Conservation (phyloP, 2,329 filamentous ascomycete species). For the Capronia americana region DNA sequence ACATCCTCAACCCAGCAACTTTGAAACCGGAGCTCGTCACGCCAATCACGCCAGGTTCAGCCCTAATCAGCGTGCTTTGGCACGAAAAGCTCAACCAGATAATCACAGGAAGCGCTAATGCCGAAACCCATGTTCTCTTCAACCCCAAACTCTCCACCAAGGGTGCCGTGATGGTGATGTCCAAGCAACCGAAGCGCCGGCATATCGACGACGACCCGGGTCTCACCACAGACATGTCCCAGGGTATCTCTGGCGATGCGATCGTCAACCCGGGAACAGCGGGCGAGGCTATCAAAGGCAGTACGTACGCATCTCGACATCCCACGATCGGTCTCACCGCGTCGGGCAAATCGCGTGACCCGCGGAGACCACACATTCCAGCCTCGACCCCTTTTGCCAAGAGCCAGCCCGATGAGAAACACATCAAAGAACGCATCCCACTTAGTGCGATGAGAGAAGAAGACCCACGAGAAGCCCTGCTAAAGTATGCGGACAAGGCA, state of each 20-base stretch:
- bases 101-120: constrained; percentile 88
- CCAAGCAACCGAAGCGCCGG: constrained; percentile 88
- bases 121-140: constrained; percentile 88
- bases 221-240: constrained; percentile 77
- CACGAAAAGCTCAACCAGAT: constrained; percentile 96
- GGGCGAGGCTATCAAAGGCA: constrained; percentile 52
- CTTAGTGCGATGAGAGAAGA: constrained; percentile 94
- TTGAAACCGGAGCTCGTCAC: constrained; percentile 83
- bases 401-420: constrained; percentile 84
- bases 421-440: constrained; percentile 86
- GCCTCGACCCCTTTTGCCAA: constrained; percentile 88
- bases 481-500: constrained; percentile 94
- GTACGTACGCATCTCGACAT: constrained; percentile 65
- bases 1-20: constrained; percentile 93
- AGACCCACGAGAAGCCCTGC: constrained; percentile 87
- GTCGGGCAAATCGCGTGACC: constrained; percentile 78
- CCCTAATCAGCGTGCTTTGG: constrained; percentile 87
- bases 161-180: constrained; percentile 89
- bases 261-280: constrained; percentile 66
- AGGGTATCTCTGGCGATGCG: constrained; percentile 79
- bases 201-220: constrained; percentile 93
- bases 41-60: constrained; percentile 81
- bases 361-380: constrained; percentile 82
- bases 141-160: constrained; percentile 80
- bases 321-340: constrained; percentile 77